Evolutionary conservation across 1,139 yeast genomes (phyloP).

Genomic region (Pneumocystis murina): DNA sequence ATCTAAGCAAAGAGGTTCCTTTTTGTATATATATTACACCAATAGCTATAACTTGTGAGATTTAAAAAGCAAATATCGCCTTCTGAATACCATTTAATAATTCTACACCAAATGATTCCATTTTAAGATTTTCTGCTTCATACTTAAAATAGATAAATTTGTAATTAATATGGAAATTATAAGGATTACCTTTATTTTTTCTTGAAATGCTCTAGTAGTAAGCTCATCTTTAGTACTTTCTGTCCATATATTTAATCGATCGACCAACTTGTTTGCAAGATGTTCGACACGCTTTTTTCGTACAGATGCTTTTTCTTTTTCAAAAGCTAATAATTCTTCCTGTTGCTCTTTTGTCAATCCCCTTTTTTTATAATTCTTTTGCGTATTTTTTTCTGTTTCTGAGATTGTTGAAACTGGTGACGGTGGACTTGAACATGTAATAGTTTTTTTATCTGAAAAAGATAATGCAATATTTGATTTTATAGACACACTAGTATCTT

Average conservation of each 20-base stretch:
- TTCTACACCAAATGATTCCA: constrained; percentile 90
- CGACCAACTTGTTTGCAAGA: constrained; percentile 48
- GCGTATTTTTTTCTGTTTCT: constrained; percentile 1
- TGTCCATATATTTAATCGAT: constrained; percentile 59
- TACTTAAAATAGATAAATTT: constrained; percentile 4
- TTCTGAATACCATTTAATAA: constrained; percentile 44
- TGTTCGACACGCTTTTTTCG: constrained; percentile 58
- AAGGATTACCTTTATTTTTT: constrained; percentile 36
- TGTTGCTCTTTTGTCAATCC: not conserved
- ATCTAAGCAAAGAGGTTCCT: constrained; percentile 41
- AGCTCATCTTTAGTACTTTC: constrained; percentile 66
- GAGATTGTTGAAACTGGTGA: not conserved
- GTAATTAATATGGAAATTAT: not conserved
- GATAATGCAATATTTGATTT: not conserved
- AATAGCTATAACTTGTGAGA: constrained; percentile 28
- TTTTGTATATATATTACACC: constrained; percentile 66
- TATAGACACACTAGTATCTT: not conserved
- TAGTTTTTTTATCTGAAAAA: not conserved
- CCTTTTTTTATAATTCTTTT: not conserved
- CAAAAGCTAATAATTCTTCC: constrained; percentile 39
- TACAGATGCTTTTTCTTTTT: constrained; percentile 58
- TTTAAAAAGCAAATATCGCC: not conserved
- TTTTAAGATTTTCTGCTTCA: constrained; percentile 77
- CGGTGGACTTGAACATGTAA: not conserved
- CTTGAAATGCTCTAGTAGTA: constrained; percentile 51